Evolutionary conservation across 768 basidiomycete species (phyloP).

Genomic region (Trametes sanguinea): DNA sequence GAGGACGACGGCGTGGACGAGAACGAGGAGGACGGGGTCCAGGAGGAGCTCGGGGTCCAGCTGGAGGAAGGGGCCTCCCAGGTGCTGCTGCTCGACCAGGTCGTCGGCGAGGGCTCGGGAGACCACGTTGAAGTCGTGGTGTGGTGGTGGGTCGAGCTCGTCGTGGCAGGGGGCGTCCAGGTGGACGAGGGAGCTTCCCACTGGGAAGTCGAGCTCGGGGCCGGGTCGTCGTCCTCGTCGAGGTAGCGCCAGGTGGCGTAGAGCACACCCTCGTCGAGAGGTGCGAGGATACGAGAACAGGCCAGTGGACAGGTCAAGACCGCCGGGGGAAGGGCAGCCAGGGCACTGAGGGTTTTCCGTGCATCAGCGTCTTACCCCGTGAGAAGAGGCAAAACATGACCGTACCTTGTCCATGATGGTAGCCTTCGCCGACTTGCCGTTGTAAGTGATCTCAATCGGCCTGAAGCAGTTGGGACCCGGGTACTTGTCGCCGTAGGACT

Average conservation of each 20-base stretch:
- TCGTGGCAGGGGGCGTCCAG: conserved; percentile 20
- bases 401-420: conserved; percentile 63
- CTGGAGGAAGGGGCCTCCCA: conserved; percentile 4
- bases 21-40: conserved; percentile 24
- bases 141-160: conserved; percentile 14
- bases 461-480: conserved; percentile 68
- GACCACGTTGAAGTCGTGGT: conserved; percentile 25
- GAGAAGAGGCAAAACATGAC: background rate
- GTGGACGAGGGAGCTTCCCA: conserved; percentile 28
- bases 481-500: conserved; percentile 60
- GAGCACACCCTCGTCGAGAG: conserved; percentile 51
- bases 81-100: conserved; percentile 10
- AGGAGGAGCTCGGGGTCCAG: conserved; percentile 2
- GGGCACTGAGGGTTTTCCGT: conserved; percentile 50
- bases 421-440: conserved; percentile 60
- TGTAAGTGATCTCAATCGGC: conserved; percentile 59
- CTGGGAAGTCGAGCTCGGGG: conserved; percentile 12
- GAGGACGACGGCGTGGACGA: conserved; percentile 22
- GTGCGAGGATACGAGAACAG: conserved; percentile 67
- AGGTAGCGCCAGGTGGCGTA: conserved; percentile 62
- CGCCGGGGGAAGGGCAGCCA: conserved; percentile 57
- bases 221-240: conserved; percentile 38
- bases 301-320: conserved; percentile 67
- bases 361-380: background rate
- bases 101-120: conserved; percentile 1